Conservation (phyloP, 2,329 filamentous ascomycete genomes). For the Falciphora oryzae region DNA sequence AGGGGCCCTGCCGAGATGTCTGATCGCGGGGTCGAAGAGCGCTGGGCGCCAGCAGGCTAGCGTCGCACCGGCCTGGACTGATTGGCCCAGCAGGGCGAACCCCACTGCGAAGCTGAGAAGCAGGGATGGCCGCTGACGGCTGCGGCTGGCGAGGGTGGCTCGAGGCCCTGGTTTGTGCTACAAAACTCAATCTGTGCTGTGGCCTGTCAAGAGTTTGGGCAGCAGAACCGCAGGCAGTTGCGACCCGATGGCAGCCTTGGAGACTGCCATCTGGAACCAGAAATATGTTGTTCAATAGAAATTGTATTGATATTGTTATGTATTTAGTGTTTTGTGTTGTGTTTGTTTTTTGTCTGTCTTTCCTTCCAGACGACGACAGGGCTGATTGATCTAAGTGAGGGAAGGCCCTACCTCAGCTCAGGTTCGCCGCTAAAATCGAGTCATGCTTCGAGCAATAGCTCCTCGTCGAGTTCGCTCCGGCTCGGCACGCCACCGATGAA, state of each 20-base stretch:
- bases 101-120: background rate
- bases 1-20: background rate
- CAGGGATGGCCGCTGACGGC: no score
- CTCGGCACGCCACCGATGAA: background rate
- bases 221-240: no score
- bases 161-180: no score
- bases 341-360: no score
- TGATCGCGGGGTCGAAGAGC: constrained; percentile 1
- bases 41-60: constrained; percentile 13
- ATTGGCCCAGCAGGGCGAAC: background rate
- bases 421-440: background rate
- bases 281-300: no score
- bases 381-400: background rate
- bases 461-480: background rate
- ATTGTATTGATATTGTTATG: no score
- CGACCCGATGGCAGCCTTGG: no score
- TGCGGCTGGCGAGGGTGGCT: background rate
- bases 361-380: no score
- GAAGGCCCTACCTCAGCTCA: background rate
- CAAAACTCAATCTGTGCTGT: background rate
- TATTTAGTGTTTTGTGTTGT: no score
- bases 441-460: background rate
- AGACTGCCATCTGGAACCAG: no score
- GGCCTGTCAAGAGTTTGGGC: no score
- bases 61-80: background rate